phyloP scores from a whole-genome alignment of 495 filamentous ascomycete species.

The Arthonia radiata region DNA sequence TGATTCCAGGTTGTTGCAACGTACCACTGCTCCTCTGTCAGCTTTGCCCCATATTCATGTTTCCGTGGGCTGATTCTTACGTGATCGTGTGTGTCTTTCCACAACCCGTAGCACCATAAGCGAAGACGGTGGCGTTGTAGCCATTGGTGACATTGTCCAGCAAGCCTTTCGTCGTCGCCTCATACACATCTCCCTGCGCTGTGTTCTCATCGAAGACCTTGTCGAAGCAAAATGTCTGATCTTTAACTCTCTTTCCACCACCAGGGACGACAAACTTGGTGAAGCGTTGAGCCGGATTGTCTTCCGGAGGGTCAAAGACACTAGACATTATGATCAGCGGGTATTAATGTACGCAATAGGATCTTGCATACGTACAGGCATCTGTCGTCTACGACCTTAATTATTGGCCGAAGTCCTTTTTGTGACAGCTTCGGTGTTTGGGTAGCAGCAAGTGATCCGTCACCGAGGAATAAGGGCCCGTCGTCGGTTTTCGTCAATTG shows the following conservation, averaged over 20 bases:
- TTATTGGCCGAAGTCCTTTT: conserved; percentile 70
- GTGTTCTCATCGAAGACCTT: conserved; percentile 91
- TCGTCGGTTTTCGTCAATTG: conserved; percentile 58
- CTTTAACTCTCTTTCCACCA: conserved; percentile 79
- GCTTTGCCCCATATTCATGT: background rate
- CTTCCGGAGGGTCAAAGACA: conserved; percentile 93
- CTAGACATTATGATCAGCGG: conserved; percentile 22
- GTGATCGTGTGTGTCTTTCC: conserved; percentile 94
- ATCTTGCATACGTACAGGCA: conserved; percentile 56
- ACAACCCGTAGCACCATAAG: conserved; percentile 92
- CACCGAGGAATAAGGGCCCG: conserved; percentile 73
- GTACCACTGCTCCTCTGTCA: conserved; percentile 40
- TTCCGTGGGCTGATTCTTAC: conserved; percentile 5
- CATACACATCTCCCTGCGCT: conserved; percentile 83
- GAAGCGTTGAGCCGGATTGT: conserved; percentile 82
- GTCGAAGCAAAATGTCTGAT: conserved; percentile 95
- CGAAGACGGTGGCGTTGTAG: conserved; percentile 97
- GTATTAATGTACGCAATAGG: background rate
- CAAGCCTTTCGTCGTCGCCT: conserved; percentile 67
- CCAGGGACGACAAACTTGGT: conserved; percentile 51
- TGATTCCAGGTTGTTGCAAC: conserved; percentile 80
- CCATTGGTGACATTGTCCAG: conserved; percentile 90
- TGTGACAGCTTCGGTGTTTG: conserved; percentile 64
- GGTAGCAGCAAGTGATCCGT: conserved; percentile 68
- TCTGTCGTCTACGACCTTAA: conserved; percentile 90